Conservation (phyloP, 371 early-diverging fungal genomes). For the Mucor ambiguus region DNA sequence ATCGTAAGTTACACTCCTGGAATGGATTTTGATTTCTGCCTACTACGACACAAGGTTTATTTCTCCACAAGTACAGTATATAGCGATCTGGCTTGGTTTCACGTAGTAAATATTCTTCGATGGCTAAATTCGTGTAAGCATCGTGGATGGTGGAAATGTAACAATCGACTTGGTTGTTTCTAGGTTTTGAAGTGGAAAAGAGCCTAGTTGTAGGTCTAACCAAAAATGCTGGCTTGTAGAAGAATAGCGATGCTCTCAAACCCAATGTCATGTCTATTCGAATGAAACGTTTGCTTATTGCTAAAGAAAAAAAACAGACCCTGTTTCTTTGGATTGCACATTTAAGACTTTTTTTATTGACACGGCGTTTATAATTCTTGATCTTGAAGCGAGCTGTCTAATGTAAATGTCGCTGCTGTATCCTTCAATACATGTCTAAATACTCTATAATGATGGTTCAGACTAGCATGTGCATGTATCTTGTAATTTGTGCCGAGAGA, state of each 20-base stretch:
- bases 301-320: neutral
- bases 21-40: conserved; percentile 98
- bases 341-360: neutral
- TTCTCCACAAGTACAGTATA: conserved; percentile 88
- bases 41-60: conserved; percentile 86
- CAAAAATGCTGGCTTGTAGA: neutral
- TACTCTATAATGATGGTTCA: conserved; percentile 71
- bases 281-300: neutral
- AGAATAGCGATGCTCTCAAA: neutral
- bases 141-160: conserved; percentile 72
- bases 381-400: conserved; percentile 4
- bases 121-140: conserved; percentile 88
- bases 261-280: neutral
- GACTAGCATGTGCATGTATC: conserved; percentile 67
- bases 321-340: neutral
- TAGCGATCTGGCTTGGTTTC: conserved; percentile 65
- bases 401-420: neutral
- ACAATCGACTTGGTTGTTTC: conserved; percentile 41
- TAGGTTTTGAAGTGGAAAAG: conserved; percentile 1
- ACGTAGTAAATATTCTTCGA: conserved; percentile 89
- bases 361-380: conserved; percentile 23
- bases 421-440: conserved; percentile 28
- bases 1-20: conserved; percentile 84
- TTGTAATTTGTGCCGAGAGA: conserved; percentile 71
- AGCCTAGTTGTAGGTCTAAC: neutral